Percentiles rank a stretch among this genome's conserved stretches.
Evolutionary conservation across 768 basidiomycete species (phyloP).

Genomic region (Tricholomella constricta): DNA sequence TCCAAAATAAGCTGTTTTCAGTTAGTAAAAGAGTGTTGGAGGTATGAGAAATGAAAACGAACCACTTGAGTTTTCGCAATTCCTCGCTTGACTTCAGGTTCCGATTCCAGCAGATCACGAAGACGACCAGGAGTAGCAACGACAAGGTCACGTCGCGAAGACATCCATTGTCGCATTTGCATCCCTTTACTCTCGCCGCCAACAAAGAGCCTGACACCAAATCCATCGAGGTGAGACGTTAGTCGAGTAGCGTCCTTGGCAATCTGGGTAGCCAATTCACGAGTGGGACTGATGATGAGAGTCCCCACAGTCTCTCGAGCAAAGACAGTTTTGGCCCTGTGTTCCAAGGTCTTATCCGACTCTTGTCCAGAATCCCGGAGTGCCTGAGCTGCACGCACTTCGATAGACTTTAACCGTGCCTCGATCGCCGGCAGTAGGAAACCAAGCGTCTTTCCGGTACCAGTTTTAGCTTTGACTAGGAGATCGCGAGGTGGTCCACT

Average conservation of each 20-base stretch:
- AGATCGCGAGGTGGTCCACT: slow-evolving; percentile 56
- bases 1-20: slow-evolving; percentile 76
- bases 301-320: slow-evolving; percentile 59
- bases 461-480: slow-evolving; percentile 85
- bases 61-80: slow-evolving; percentile 62
- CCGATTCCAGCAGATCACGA: slow-evolving; percentile 66
- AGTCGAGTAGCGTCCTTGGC: slow-evolving; percentile 79
- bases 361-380: slow-evolving; percentile 43
- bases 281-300: slow-evolving; percentile 85
- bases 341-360: slow-evolving; percentile 29
- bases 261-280: slow-evolving; percentile 89
- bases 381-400: slow-evolving; percentile 42
- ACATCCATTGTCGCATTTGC: slow-evolving; percentile 71
- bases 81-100: slow-evolving; percentile 53
- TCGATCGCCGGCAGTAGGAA: slow-evolving; percentile 90
- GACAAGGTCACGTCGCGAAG: slow-evolving; percentile 73
- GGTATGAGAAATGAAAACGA: slow-evolving; percentile 26
- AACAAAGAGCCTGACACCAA: slow-evolving; percentile 73
- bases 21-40: slow-evolving; percentile 8
- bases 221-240: slow-evolving; percentile 56
- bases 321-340: slow-evolving; percentile 36
- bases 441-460: slow-evolving; percentile 87
- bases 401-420: slow-evolving; percentile 63
- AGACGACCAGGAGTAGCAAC: slow-evolving; percentile 91
- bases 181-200: slow-evolving; percentile 69